Conservation (phyloP, 371 early-diverging fungal genomes). For the Mucor piriformis region DNA sequence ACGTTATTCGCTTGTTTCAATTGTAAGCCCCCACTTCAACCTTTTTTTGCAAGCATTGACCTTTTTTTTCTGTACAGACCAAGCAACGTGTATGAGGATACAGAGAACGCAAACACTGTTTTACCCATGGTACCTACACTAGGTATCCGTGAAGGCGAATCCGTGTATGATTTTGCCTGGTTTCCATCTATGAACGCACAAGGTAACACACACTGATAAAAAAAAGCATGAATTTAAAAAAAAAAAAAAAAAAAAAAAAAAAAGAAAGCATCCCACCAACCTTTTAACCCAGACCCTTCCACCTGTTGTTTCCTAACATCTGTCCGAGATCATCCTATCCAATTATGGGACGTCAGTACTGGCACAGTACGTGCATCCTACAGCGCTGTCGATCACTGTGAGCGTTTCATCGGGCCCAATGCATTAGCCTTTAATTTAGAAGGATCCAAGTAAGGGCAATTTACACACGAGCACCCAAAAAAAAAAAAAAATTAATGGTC, state of each 20-base stretch:
- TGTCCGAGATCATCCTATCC: conserved; percentile 71
- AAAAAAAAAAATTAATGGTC: not conserved
- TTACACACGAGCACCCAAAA: not conserved
- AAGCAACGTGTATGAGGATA: conserved; percentile 30
- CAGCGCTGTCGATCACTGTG: conserved; percentile 64
- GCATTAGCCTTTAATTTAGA: conserved; percentile 65
- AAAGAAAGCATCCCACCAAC: not conserved
- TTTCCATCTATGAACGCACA: conserved; percentile 68
- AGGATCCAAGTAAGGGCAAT: conserved; percentile 72
- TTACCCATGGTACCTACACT: conserved; percentile 36
- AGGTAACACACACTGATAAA: conserved; percentile 49
- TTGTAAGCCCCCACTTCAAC: conserved; percentile 33
- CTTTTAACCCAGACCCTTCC: conserved; percentile 63
- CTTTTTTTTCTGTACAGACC: conserved; percentile 12
- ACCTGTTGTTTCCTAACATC: conserved; percentile 69
- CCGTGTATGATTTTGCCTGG: conserved; percentile 69
- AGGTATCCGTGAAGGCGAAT: conserved; percentile 58
- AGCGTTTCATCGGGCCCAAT: conserved; percentile 66
- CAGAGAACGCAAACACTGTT: conserved; percentile 5
- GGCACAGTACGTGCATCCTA: conserved; percentile 67
- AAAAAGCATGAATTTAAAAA: no score
- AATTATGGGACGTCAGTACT: conserved; percentile 69
- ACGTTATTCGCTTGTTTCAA: conserved; percentile 58
- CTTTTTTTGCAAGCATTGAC: not conserved
- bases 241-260: not conserved